These are phyloP conservation scores for Raphanus hybrid DNA, from an alignment of 441 rosid genomes.

Conservation along the genomic window DNA sequence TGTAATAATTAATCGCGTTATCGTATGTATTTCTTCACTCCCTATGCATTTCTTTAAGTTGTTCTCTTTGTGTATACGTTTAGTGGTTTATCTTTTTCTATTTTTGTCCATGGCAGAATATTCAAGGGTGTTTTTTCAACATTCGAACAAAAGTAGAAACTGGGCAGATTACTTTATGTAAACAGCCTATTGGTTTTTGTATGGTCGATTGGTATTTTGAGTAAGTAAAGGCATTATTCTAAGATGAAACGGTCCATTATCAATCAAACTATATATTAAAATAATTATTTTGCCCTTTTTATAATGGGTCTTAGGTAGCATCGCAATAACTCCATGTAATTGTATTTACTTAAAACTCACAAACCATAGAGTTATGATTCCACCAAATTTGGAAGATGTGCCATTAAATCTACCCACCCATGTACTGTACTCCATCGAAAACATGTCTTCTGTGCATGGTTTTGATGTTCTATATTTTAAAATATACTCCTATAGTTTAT, in stretches of 20 bases:
- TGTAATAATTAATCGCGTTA: neutral
- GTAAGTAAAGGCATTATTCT: conserved; percentile 34
- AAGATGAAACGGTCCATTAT: conserved; percentile 25
- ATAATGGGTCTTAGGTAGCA: conserved; percentile 36
- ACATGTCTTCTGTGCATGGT: neutral
- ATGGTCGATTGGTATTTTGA: conserved; percentile 23
- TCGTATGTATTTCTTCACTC: neutral
- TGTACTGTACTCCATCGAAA: neutral
- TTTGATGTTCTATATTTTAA: neutral
- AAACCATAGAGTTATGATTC: conserved; percentile 36
- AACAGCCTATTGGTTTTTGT: conserved; percentile 19
- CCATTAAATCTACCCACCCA: conserved; percentile 9
- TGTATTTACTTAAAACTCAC: conserved; percentile 38
- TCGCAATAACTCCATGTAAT: conserved; percentile 35
- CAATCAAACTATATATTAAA: neutral
- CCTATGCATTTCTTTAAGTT: neutral
- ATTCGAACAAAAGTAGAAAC: conserved; percentile 31
- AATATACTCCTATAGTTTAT: neutral
- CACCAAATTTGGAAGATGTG: conserved; percentile 34
- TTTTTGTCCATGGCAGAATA: conserved; percentile 23
- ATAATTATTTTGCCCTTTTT: conserved; percentile 34
- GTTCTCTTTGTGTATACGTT: neutral
- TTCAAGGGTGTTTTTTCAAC: conserved; percentile 19
- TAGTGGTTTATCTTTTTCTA: neutral
- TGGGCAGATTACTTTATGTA: conserved; percentile 35